Base-by-base conservation (phyloP, 2,329 filamentous ascomycete genomes). In the Trichoderma aggressivum region DNA sequence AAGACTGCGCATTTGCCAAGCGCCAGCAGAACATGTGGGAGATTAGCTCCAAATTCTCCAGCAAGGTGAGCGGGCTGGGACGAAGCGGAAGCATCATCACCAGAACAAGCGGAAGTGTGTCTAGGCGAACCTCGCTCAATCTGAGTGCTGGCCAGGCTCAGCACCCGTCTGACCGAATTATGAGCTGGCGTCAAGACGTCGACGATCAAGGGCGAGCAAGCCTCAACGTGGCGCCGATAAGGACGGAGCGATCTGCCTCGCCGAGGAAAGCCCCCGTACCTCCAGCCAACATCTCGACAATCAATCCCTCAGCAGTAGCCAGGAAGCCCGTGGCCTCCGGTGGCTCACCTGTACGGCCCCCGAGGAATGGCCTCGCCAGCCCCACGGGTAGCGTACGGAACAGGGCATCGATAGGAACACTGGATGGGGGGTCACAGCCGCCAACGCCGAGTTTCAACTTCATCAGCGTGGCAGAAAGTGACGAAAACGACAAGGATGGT, bases 1-100 rank as follows among this genome's bases (percentile, higher is more conserved):
- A 98, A 80, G 96, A 99, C 79, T 98, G 95, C 78, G 96, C 95
- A 0, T 93, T 88, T 75, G 81, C 86, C 62, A 97, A 97, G 81
- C 90, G 95, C 6, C 87, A 89, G 70, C 87, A 90, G 71, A 93
- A 94, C 70, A 88, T 86, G 47, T 95, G 91, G 91, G 94, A 97
- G 75, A 89, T 91, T 0, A 87, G 88, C 1, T 95, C 92, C 18
- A 89, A 89, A 8, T 92, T 97, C 75, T 94, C 92, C 11, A 90
- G 89, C 74, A 90, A 89, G 75, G 81, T 93, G 60, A 80, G 87
- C 28, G 88, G 88, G 39, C 84, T 93, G 1, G 87, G 85, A 10
- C 84, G 88, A 32, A 87, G 86, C 64, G 84, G 82, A n/a, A 90
- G 87, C 75, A 84, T 89, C 73, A 79, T 85, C 58, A 89, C 87